Percentiles rank a stretch among this genome's conserved stretches.
Conservation (phyloP, 371 early-diverging fungal genomes). For the Mortierella sp. region DNA sequence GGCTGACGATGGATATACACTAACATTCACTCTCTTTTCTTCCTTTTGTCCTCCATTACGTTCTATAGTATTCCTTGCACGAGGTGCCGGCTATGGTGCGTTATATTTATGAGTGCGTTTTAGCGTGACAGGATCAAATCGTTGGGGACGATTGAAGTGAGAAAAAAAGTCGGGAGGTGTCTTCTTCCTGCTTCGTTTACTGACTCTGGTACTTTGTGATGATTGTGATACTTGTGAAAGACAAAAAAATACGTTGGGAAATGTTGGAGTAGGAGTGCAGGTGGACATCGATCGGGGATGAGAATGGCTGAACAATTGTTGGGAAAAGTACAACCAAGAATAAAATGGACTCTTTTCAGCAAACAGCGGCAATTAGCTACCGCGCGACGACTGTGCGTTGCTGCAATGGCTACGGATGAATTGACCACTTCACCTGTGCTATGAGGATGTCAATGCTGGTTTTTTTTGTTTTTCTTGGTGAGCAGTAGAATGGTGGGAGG, state of each 20-base stretch:
- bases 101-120: too few species aligned
- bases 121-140: slow-evolving; percentile 6
- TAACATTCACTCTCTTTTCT: background rate
- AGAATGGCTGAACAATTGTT: background rate
- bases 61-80: background rate
- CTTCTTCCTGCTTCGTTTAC: background rate
- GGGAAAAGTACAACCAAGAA: too few species aligned
- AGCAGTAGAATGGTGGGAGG: too few species aligned
- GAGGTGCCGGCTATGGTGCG: too few species aligned
- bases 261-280: background rate
- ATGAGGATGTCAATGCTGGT: too few species aligned
- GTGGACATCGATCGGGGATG: background rate
- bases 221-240: background rate
- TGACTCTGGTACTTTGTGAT: background rate
- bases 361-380: too few species aligned
- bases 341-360: too few species aligned
- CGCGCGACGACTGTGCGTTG: too few species aligned
- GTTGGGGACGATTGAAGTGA: background rate
- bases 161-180: background rate
- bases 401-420: too few species aligned
- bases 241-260: background rate
- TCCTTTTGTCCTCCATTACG: background rate
- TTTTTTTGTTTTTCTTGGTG: too few species aligned
- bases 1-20: too few species aligned
- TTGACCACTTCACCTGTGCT: too few species aligned